These are phyloP conservation scores for Fusarium sp. DNA, from an alignment of 2,329 filamentous ascomycete genomes.

Conservation along the genomic window DNA sequence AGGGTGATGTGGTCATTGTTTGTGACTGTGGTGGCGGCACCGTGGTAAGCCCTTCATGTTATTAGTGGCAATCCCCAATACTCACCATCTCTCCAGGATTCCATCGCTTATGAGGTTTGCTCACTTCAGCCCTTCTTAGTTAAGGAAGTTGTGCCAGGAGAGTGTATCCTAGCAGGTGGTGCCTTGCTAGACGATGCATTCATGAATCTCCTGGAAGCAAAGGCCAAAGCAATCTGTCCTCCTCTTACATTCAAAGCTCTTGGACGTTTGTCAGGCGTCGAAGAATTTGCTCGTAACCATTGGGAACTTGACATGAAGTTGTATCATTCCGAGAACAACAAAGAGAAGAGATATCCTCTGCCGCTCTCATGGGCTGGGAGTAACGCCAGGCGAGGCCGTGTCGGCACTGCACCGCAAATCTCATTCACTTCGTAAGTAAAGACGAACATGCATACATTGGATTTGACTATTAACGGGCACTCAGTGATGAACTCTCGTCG, in stretches of 20 bases:
- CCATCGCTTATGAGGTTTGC: neutral
- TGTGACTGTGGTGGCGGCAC: conserved; percentile 3
- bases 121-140: neutral
- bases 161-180: neutral
- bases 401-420: neutral
- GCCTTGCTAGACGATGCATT: neutral
- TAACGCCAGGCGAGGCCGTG: fast-evolving
- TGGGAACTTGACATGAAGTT: neutral
- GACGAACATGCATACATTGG: neutral
- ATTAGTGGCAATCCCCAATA: neutral
- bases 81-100: neutral
- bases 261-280: neutral
- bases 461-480: neutral
- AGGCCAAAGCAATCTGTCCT: neutral
- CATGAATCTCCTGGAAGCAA: neutral
- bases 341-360: neutral
- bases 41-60: neutral
- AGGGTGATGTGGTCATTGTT: neutral
- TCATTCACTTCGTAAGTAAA: neutral
- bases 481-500: neutral
- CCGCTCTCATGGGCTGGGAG: neutral
- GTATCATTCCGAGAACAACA: fast-evolving
- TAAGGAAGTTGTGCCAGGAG: neutral
- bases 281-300: neutral
- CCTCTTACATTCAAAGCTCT: neutral